Evolutionary conservation across 1,284 basidiomycete species (phyloP), one percentile per base, ranked within the genome.

Genomic region (Neolentinus lepideus): DNA sequence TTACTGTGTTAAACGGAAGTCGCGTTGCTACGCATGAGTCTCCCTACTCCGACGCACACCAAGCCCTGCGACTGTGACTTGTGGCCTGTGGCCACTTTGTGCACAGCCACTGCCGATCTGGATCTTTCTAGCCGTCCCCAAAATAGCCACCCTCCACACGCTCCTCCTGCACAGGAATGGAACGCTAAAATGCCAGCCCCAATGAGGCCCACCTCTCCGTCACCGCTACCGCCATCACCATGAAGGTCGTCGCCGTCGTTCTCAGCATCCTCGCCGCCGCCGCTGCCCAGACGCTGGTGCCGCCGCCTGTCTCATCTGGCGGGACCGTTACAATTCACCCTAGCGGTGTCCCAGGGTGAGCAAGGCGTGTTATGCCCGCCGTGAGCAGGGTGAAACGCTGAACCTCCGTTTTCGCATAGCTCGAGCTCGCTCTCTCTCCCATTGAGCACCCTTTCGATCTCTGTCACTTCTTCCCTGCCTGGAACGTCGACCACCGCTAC

Each of bases 321-420:
- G 16, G n/a, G 4, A 46, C 24, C 24, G n/a, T n/a, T n/a, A 21
- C 16, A 46, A 46, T 19, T 10, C 19, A 16, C 4, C 24, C 43
- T 21, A 25, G 43, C 24, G 19, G 43, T 6, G 43, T 46, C 19
- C n/a, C 24, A 21, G 43, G 43, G 43, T 46, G 65, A 80, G 85
- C 62, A n/a, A n/a, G n/a, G 84, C 96, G 48, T 83, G 94, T 25
- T 81, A 96, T 51, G 90, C 29, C 29, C 12, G 6, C 4, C 4
- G 29, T 4, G 12, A 4, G 29, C 89, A 8, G 94, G 90, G 0
- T 83, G 93, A 9, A 94, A 97, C 67, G 94, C 94, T 1, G 29
- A 31, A 6, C 94, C 94, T 0, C 94, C 95, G 75, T 88, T 88
- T 61, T n/a, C 66, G 55, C 16, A 21, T 16, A 19, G 19, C 4